A percentile compares a stretch with the other conserved stretches of the same genome.
phyloP scores from a whole-genome alignment of 257 asterid genomes.

The Gentiana macrophylla region DNA sequence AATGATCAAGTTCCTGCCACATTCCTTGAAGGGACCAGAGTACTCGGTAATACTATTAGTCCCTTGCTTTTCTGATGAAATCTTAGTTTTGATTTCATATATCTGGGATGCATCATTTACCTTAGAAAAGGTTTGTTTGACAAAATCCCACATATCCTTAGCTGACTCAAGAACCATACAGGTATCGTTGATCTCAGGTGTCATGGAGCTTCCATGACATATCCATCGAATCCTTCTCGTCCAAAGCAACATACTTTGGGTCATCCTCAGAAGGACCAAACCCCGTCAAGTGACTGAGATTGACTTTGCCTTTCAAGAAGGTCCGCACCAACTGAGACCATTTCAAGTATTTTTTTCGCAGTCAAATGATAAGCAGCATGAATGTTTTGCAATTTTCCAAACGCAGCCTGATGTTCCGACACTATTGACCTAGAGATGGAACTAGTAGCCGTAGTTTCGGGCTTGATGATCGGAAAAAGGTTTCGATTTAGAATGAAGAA shows the following conservation, averaged over 20 bases:
- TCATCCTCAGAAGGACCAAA: not conserved
- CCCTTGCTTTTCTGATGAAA: not conserved
- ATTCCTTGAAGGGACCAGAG: not conserved
- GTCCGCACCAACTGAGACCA: conserved; percentile 5
- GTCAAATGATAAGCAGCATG: not conserved
- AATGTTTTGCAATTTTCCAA: not conserved
- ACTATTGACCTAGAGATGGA: not conserved
- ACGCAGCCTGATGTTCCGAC: not conserved
- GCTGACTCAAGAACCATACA: not conserved
- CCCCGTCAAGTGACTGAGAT: not conserved
- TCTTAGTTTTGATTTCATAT: conserved; percentile 4
- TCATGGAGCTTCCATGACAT: conserved; percentile 6
- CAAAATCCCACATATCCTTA: conserved; percentile 1
- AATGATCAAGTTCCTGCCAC: conserved; percentile 9
- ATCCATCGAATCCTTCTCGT: not conserved
- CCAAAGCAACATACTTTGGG: not conserved
- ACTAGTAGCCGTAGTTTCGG: not conserved
- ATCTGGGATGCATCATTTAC: not conserved
- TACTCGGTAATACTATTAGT: conserved; percentile 2
- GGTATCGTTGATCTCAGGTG: conserved; percentile 1
- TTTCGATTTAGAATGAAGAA: not conserved
- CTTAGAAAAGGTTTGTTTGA: conserved; percentile 7
- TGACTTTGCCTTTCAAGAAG: conserved; percentile 6
- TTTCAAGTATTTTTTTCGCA: conserved; percentile 2
- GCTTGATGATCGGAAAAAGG: not conserved